Conservation (phyloP, 164 flowering plant genomes). For the Hamamelis virginiana region DNA sequence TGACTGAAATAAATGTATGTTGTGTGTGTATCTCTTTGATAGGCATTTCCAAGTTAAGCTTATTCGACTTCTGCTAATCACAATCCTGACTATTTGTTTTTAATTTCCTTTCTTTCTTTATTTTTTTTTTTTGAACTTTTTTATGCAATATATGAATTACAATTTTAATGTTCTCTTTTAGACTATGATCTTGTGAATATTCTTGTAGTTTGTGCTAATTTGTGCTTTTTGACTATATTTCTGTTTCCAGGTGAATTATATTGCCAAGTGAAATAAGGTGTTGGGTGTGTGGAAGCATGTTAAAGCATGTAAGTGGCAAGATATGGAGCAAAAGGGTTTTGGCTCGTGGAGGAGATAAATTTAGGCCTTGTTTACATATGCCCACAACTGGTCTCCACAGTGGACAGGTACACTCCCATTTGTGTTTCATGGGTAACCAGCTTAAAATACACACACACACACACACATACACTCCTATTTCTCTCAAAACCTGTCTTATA, state of each 20-base stretch:
- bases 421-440: neutral
- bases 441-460: neutral
- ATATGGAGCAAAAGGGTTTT: slow-evolving; percentile 21
- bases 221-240: neutral
- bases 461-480: neutral
- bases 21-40: neutral
- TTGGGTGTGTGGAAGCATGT: slow-evolving; percentile 28
- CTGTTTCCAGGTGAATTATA: neutral
- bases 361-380: slow-evolving; percentile 23
- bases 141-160: too few relatives aligned
- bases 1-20: neutral
- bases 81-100: too few relatives aligned
- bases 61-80: too few relatives aligned
- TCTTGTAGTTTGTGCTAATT: neutral
- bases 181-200: neutral
- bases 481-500: too few relatives aligned
- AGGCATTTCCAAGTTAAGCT: neutral
- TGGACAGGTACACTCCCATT: slow-evolving; percentile 38
- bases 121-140: too few relatives aligned
- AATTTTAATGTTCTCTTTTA: too few relatives aligned
- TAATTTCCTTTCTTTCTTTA: too few relatives aligned
- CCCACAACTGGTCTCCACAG: slow-evolving; percentile 28
- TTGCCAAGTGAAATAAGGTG: too few relatives aligned
- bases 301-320: slow-evolving; percentile 34
- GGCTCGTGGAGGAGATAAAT: slow-evolving; percentile 12